Evolutionary conservation across 441 rosid genomes (phyloP).

Genomic region (Populus hybrid): DNA sequence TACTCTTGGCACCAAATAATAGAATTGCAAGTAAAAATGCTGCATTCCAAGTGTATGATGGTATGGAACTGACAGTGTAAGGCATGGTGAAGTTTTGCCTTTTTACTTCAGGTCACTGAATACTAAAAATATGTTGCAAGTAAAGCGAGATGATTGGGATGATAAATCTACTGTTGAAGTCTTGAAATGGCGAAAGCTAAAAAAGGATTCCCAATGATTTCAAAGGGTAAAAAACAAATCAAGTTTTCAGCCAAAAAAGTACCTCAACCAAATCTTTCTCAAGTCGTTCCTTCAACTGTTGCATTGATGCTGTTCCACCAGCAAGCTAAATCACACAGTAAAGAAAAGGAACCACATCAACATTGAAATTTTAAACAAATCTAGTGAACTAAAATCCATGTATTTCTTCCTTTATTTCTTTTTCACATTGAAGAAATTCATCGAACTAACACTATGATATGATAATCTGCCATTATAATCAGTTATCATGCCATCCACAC

Average conservation of each 20-base stretch:
- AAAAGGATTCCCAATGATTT: not conserved
- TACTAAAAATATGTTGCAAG: not conserved
- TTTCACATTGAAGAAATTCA: not conserved
- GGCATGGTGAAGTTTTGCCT: not conserved
- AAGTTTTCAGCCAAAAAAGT: constrained; percentile 10
- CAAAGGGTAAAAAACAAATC: not conserved
- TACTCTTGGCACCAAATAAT: not conserved
- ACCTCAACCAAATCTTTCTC: constrained; percentile 99
- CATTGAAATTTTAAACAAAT: not conserved
- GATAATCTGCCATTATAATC: not conserved
- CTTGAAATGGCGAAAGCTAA: not conserved
- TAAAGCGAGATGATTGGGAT: not conserved
- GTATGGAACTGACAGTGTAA: not conserved
- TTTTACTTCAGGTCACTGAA: not conserved
- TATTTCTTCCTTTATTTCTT: not conserved
- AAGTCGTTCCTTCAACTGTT: constrained; percentile 97
- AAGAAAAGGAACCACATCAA: constrained; percentile 12
- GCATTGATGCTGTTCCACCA: constrained; percentile 99
- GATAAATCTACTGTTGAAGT: not conserved
- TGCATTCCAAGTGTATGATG: not conserved
- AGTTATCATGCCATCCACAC: not conserved
- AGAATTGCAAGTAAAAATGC: not conserved
- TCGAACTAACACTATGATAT: not conserved
- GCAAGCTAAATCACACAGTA: constrained; percentile 58
- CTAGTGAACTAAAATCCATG: not conserved